These are phyloP conservation scores for Backusella westeae DNA, from an alignment of 192 early-diverging fungal species.

Conservation along the genomic window DNA sequence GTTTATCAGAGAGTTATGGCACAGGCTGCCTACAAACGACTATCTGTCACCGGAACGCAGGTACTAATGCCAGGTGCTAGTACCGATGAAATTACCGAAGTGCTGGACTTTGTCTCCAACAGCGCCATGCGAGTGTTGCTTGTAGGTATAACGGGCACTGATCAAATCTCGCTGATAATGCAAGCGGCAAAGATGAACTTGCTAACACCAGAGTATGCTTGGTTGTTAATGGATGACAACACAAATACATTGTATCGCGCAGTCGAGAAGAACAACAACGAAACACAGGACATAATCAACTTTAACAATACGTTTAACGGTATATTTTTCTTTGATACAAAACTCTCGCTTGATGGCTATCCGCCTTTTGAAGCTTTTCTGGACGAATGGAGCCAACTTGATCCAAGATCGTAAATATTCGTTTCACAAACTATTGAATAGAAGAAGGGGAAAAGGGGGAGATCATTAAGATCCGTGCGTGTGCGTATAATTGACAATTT, in stretches of 20 bases:
- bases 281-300: background rate
- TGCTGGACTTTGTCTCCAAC: conserved; percentile 23
- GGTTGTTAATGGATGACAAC: conserved; percentile 36
- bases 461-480: background rate
- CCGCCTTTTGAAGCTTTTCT: conserved; percentile 42
- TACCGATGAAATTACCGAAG: conserved; percentile 32
- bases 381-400: conserved; percentile 37
- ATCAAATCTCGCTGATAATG: conserved; percentile 27
- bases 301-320: conserved; percentile 29
- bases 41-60: conserved; percentile 27
- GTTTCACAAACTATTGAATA: background rate
- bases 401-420: conserved; percentile 33
- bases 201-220: conserved; percentile 32
- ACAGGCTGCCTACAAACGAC: conserved; percentile 22
- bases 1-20: background rate
- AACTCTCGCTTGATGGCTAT: conserved; percentile 38
- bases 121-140: conserved; percentile 36
- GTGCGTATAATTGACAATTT: background rate
- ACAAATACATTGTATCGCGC: conserved; percentile 19
- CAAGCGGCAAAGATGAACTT: conserved; percentile 38
- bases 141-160: conserved; percentile 34
- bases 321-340: conserved; percentile 44
- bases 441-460: background rate
- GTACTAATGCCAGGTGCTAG: conserved; percentile 22
- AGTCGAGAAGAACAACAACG: conserved; percentile 7